phyloP scores from a whole-genome alignment of 169 alveolate genomes.

The Neospora caninum region DNA sequence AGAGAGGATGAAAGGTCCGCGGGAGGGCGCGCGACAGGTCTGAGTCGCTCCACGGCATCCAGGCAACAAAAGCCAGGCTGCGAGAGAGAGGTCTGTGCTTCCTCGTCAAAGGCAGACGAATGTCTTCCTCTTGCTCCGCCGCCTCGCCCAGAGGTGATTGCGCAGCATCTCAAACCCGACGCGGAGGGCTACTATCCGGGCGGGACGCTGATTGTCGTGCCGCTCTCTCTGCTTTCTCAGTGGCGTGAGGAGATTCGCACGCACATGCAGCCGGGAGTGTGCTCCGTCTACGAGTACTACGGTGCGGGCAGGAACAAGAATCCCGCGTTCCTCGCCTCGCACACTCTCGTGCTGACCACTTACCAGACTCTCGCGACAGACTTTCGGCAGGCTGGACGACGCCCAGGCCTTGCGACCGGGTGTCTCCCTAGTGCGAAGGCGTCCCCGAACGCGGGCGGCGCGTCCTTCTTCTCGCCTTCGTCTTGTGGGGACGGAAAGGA shows the following conservation, averaged over 20 bases:
- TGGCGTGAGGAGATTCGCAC: slow-evolving; percentile 81
- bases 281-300: slow-evolving; percentile 73
- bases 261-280: slow-evolving; percentile 75
- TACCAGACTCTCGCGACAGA: slow-evolving; percentile 85
- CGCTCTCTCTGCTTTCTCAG: slow-evolving; percentile 80
- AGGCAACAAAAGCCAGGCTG: not conserved
- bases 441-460: no score
- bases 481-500: no score
- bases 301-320: slow-evolving; percentile 69
- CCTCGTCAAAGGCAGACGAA: not conserved
- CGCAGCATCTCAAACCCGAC: slow-evolving; percentile 9
- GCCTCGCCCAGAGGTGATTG: not conserved
- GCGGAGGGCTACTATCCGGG: slow-evolving; percentile 65
- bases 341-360: slow-evolving; percentile 83
- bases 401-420: not conserved
- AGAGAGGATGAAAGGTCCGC: not conserved
- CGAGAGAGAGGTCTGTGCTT: not conserved
- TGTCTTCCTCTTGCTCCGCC: not conserved
- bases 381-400: slow-evolving; percentile 62
- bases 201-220: slow-evolving; percentile 84
- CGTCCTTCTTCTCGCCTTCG: no score
- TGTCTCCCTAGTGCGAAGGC: no score
- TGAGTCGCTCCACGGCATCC: not conserved
- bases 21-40: not conserved
- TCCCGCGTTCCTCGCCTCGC: slow-evolving; percentile 70